Percentiles rank a stretch among this genome's conserved stretches.
phyloP scores from a whole-genome alignment of 768 basidiomycete genomes.

The Filobasidium wieringae region DNA sequence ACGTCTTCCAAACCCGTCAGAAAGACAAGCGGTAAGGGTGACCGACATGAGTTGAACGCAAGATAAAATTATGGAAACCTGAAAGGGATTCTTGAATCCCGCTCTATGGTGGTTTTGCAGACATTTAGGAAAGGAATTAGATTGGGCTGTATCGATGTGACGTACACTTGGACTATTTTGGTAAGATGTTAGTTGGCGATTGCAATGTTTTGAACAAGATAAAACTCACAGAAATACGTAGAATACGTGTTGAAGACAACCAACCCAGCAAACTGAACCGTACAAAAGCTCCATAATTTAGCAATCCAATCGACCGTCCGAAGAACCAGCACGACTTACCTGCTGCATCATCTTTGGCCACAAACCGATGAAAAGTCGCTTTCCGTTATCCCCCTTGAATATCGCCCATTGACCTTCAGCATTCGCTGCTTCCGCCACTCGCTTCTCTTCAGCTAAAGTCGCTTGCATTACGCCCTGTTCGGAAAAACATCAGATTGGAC shows the following conservation, averaged over 20 bases:
- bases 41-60: too few relatives aligned
- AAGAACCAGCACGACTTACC: not conserved
- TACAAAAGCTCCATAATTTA: not conserved
- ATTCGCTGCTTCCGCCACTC: not conserved
- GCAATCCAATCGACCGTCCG: not conserved
- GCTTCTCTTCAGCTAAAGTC: slow-evolving; percentile 18
- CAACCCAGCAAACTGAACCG: slow-evolving; percentile 23
- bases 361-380: slow-evolving; percentile 21
- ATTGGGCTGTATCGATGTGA: too few relatives aligned
- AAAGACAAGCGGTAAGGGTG: not conserved
- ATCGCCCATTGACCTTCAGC: not conserved
- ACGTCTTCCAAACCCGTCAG: not conserved
- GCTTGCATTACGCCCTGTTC: slow-evolving; percentile 21
- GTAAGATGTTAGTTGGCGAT: too few relatives aligned
- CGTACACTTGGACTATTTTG: too few relatives aligned
- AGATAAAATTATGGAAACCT: too few relatives aligned
- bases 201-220: not conserved
- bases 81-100: too few relatives aligned
- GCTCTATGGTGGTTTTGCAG: too few relatives aligned
- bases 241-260: slow-evolving; percentile 21
- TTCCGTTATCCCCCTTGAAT: slow-evolving; percentile 21
- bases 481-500: too few relatives aligned
- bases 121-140: too few relatives aligned
- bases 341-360: slow-evolving; percentile 8
- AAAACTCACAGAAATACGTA: slow-evolving; percentile 1